A percentile compares a stretch with the other conserved stretches of the same genome.
Conservation (phyloP, 257 asterid species). For the Petrea volubilis region DNA sequence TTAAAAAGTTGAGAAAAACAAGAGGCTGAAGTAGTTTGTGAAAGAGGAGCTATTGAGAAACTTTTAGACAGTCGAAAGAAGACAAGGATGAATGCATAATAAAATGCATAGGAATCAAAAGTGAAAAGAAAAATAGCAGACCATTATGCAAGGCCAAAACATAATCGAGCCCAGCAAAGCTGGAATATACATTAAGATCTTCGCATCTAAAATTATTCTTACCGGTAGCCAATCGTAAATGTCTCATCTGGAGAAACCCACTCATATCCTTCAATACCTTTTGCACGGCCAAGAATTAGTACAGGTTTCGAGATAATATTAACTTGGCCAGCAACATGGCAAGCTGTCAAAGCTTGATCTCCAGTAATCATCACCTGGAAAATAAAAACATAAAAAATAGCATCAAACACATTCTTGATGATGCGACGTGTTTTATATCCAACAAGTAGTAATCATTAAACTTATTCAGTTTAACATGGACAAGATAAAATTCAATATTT, state of each 20-base stretch:
- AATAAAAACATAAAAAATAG: constrained; percentile 7
- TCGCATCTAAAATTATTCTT: constrained; percentile 17
- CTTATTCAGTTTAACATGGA: neutral
- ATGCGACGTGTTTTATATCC: neutral
- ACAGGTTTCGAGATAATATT: constrained; percentile 87
- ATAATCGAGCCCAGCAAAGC: constrained; percentile 8
- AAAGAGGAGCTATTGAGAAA: constrained; percentile 11
- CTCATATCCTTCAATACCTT: constrained; percentile 55
- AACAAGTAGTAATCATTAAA: neutral
- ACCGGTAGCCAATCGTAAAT: constrained; percentile 60
- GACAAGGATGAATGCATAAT: neutral
- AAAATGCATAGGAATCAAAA: constrained; percentile 8
- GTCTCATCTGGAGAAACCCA: constrained; percentile 97
- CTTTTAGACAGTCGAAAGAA: constrained; percentile 2
- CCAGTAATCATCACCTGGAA: constrained; percentile 97
- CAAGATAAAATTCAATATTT: neutral
- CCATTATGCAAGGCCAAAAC: constrained; percentile 6
- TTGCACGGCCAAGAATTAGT: constrained; percentile 64
- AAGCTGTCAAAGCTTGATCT: constrained; percentile 99
- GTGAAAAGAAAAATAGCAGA: neutral
- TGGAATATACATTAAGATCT: neutral
- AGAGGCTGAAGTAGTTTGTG: no score
- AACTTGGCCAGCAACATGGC: constrained; percentile 97
- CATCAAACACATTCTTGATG: constrained; percentile 1
- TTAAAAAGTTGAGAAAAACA: constrained; percentile 21